Evolutionary conservation across 306 rosid species (phyloP).

Genomic region (Prosopis cineraria): DNA sequence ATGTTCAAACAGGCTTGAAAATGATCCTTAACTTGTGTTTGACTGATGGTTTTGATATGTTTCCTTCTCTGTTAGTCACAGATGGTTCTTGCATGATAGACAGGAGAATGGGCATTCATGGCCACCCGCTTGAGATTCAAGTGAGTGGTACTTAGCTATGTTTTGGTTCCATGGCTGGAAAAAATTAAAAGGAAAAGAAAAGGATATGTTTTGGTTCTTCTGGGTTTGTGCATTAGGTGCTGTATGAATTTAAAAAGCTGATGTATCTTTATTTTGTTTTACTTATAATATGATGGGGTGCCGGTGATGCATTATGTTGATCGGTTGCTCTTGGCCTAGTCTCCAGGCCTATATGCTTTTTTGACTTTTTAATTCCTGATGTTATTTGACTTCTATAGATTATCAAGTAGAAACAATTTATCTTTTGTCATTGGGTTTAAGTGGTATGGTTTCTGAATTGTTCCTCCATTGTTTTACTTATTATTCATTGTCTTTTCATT

Average conservation of each 20-base stretch:
- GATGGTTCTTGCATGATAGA: slow-evolving; percentile 99
- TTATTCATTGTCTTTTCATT: slow-evolving; percentile 6
- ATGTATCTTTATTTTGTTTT: background rate
- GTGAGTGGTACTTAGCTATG: slow-evolving; percentile 50
- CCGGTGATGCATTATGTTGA: background rate
- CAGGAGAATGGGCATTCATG: slow-evolving; percentile 97
- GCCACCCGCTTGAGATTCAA: slow-evolving; percentile 98
- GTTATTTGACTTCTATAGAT: background rate
- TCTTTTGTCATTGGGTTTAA: background rate
- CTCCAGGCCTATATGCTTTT: background rate
- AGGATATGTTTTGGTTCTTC: slow-evolving; percentile 5
- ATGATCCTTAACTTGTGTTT: slow-evolving; percentile 92
- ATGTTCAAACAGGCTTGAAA: slow-evolving; percentile 87
- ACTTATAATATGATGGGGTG: background rate
- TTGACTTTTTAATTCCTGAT: background rate
- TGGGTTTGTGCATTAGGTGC: background rate
- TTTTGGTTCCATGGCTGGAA: background rate
- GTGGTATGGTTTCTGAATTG: background rate
- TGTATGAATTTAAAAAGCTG: background rate
- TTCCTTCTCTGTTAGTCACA: slow-evolving; percentile 92
- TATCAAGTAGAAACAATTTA: background rate
- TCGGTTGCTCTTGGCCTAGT: background rate
- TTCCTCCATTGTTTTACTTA: slow-evolving; percentile 7
- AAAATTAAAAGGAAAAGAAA: too few species aligned
- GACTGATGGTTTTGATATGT: slow-evolving; percentile 92